Percentiles rank a stretch among this genome's conserved stretches.
Conservation (phyloP, 2,329 filamentous ascomycete species). For the Colletotrichum paranaense region DNA sequence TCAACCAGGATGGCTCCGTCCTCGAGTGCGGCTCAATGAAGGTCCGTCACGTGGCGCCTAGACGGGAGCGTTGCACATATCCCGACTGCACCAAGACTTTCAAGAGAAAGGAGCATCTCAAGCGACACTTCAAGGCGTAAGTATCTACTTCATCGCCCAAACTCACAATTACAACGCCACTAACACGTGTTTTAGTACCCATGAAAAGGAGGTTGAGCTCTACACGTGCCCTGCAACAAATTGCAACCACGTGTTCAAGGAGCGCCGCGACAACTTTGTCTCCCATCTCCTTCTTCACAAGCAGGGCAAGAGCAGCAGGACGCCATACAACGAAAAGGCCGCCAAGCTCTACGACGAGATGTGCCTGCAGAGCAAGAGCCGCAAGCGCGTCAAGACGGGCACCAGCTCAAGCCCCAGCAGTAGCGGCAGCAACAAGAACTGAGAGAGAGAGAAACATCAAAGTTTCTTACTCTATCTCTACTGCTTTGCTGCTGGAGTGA, state of each 20-base stretch:
- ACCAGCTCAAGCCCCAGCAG: slow-evolving; percentile 29
- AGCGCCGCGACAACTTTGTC: slow-evolving; percentile 39
- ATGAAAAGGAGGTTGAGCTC: slow-evolving; percentile 35
- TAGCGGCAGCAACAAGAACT: slow-evolving; percentile 29
- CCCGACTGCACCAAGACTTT: slow-evolving; percentile 61
- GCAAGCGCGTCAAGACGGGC: slow-evolving; percentile 35
- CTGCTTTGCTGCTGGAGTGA: slow-evolving; percentile 4
- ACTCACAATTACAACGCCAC: slow-evolving; percentile 29
- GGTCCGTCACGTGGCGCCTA: slow-evolving; percentile 37
- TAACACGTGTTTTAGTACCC: slow-evolving; percentile 19
- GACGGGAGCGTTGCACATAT: slow-evolving; percentile 52
- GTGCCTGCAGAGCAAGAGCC: slow-evolving; percentile 37
- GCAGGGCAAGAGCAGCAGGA: slow-evolving; percentile 37
- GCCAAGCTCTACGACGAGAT: slow-evolving; percentile 36
- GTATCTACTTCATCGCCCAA: slow-evolving; percentile 38
- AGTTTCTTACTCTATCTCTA: background rate
- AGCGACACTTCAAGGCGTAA: slow-evolving; percentile 65
- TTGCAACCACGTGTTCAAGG: slow-evolving; percentile 37
- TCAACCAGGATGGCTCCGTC: slow-evolving; percentile 32
- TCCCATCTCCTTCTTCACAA: slow-evolving; percentile 38
- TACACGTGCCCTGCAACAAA: slow-evolving; percentile 36
- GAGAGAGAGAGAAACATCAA: background rate
- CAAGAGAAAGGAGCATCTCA: slow-evolving; percentile 66
- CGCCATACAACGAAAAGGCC: slow-evolving; percentile 36
- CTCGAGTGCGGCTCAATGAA: slow-evolving; percentile 33